A percentile compares a stretch with the other conserved stretches of the same genome.
Evolutionary conservation across 2,329 filamentous ascomycete genomes (phyloP).

Genomic region (Talaromyces rugulosus): DNA sequence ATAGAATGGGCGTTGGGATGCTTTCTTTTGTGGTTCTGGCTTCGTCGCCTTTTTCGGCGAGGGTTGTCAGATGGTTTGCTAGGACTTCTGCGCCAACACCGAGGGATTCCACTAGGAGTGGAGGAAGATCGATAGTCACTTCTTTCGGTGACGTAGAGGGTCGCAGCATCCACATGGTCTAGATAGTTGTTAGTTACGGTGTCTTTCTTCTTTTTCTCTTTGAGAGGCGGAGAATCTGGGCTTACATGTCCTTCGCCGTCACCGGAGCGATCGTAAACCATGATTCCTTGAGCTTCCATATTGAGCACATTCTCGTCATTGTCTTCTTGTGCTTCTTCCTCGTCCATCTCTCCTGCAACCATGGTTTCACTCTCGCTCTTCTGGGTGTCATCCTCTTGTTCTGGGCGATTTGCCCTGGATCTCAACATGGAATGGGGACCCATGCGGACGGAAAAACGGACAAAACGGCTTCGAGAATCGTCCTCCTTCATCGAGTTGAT

Average conservation of each 20-base stretch:
- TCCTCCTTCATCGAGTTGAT: slow-evolving; percentile 88
- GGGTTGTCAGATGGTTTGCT: slow-evolving; percentile 83
- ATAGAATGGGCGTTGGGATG: slow-evolving; percentile 79
- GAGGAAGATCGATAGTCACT: slow-evolving; percentile 91
- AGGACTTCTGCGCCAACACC: slow-evolving; percentile 93
- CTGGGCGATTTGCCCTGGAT: slow-evolving; percentile 21
- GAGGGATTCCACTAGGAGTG: slow-evolving; percentile 83
- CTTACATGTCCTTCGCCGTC: slow-evolving; percentile 87
- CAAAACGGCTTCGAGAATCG: slow-evolving; percentile 86
- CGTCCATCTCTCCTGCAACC: slow-evolving; percentile 20
- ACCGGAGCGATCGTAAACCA: slow-evolving; percentile 88
- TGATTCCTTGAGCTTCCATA: slow-evolving; percentile 94
- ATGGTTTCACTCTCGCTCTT: slow-evolving; percentile 3
- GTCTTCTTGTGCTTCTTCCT: slow-evolving; percentile 32
- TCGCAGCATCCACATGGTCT: slow-evolving; percentile 99
- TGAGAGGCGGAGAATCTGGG: slow-evolving; percentile 18
- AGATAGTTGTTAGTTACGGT: slow-evolving; percentile 19
- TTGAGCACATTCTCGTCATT: slow-evolving; percentile 57
- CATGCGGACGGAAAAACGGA: slow-evolving; percentile 71
- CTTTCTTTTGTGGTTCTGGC: slow-evolving; percentile 70
- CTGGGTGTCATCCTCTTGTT: slow-evolving; percentile 5
- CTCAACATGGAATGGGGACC: slow-evolving; percentile 66
- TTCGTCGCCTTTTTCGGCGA: slow-evolving; percentile 77
- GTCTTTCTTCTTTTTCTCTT: neutral
- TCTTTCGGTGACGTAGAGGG: slow-evolving; percentile 84